phyloP scores from a whole-genome alignment of 352 stramenopile species.

The Thraustotheca clavata region DNA sequence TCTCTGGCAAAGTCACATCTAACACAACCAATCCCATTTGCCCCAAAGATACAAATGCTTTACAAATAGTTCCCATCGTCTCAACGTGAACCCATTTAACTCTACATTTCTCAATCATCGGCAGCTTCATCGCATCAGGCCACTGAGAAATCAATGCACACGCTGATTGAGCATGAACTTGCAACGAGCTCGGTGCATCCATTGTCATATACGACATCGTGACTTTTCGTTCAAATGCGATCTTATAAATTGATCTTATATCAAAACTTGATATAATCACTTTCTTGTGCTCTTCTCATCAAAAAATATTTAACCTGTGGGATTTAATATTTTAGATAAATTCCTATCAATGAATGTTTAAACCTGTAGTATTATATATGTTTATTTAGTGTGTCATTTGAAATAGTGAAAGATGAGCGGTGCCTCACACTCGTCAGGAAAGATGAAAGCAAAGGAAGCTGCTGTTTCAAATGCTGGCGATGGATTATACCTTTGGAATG shows the following conservation, averaged over 20 bases:
- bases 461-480: conserved; percentile 1
- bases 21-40: conserved; percentile 12
- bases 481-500: conserved; percentile 29
- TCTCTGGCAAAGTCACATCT: conserved; percentile 7
- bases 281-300: background rate
- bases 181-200: background rate
- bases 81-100: conserved; percentile 19
- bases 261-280: background rate
- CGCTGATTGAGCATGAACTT: background rate
- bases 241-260: background rate
- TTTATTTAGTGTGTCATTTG: conserved; percentile 3
- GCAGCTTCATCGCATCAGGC: background rate
- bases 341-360: no score
- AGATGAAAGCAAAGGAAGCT: background rate
- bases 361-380: background rate
- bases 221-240: background rate
- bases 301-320: background rate
- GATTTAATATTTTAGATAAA: no score
- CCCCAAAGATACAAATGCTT: conserved; percentile 16
- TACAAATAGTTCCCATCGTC: background rate
- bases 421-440: conserved; percentile 3
- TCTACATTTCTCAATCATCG: background rate
- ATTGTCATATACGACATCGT: background rate
- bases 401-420: background rate
- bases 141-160: background rate